Percentiles rank a stretch among this genome's conserved stretches.
Evolutionary conservation across 345 rosid genomes (phyloP).

Genomic region (Cardamine occulta): DNA sequence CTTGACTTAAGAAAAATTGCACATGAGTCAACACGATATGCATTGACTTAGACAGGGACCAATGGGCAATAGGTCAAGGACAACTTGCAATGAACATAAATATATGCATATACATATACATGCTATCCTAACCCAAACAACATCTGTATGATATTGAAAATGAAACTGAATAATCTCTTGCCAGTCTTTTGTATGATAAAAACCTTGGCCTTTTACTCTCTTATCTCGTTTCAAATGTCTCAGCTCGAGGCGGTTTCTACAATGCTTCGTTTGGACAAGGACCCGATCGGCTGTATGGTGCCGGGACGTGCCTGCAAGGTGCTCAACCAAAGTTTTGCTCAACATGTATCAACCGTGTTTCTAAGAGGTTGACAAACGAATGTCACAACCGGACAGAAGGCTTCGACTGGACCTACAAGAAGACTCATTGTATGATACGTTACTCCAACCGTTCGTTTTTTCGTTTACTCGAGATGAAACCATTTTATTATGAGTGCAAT

Average conservation of each 20-base stretch:
- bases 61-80: neutral
- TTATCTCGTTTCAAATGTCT: slow-evolving; percentile 30
- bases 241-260: neutral
- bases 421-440: too few species aligned
- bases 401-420: too few species aligned
- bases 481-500: too few species aligned
- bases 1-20: neutral
- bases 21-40: neutral
- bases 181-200: slow-evolving; percentile 3
- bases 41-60: neutral
- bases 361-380: too few species aligned
- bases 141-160: neutral
- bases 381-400: too few species aligned
- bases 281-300: neutral
- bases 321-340: slow-evolving; percentile 17
- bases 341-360: too few species aligned
- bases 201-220: slow-evolving; percentile 41
- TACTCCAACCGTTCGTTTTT: too few species aligned
- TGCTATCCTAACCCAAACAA: neutral
- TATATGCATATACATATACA: neutral
- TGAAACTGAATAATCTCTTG: neutral
- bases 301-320: slow-evolving; percentile 24
- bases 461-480: too few species aligned
- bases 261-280: slow-evolving; percentile 26
- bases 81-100: neutral